Base-by-base conservation (phyloP, 768 basidiomycete genomes). In the Leucocoprinus birnbaumii region DNA sequence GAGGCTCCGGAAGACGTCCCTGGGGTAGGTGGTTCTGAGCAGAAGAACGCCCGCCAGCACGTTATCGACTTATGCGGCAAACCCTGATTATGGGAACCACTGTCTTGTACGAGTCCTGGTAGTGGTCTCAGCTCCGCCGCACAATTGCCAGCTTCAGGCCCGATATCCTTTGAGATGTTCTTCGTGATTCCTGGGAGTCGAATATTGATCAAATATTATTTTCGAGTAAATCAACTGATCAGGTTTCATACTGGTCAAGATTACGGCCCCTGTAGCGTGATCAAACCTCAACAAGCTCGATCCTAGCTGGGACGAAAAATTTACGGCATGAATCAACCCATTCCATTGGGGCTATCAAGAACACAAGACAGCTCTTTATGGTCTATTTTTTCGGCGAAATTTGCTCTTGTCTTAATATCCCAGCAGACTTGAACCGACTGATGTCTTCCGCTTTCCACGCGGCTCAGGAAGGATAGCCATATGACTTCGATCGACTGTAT, bases 21-120 rank as follows among this genome's bases (percentile, higher is more conserved):
- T 42, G 96, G 96, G 3, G 93, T 98, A 0, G 92, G 93, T n/a
- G 91, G 89, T 13, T 71, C 79, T 55, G 95, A 97, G 71, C 94
- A 97, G 74, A 87, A 80, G 65, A 79, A 83, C 57, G 93, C 86
- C 21, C 82, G 80, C 59, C 77, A 81, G 56, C 91, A 94, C 73
- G 84, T 97, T 43, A 74, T 86, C 51, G 82, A 87, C 56, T 76
- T 72, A 24, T 93, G 90, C 67, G 91, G 91, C 43, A 75, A 77
- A 60, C 75, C 80, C 19, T 80, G 65, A 59, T 3, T n/a, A 38
- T 38, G 13, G 38, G 16, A 22, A 14, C 22, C 27, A 26, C 31
- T 48, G 10, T 34, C 27, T 35, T 44, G 8, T 8, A 45, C 38
- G 24, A 53, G 57, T 43, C 26, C n/a, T n/a, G n/a, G n/a, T n/a